Conservation (phyloP, 306 rosid genomes). For the Crotalaria pallida region DNA sequence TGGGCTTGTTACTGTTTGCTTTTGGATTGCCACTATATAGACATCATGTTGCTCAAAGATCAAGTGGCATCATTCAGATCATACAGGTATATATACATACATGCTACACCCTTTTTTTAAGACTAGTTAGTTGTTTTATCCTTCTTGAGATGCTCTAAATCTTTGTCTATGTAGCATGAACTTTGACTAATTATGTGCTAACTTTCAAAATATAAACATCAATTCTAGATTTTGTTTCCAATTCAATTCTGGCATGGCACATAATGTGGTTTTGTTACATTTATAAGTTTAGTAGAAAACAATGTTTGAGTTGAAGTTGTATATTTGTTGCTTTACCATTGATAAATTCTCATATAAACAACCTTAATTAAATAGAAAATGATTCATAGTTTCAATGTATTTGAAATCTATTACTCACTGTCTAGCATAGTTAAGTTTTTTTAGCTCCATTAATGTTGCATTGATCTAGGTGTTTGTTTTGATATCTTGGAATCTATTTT, state of each 20-base stretch:
- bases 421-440: background rate
- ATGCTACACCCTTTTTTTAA: background rate
- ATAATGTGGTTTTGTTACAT: background rate
- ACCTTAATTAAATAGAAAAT: background rate
- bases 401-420: background rate
- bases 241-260: background rate
- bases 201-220: background rate
- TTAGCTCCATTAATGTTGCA: background rate
- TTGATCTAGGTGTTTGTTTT: background rate
- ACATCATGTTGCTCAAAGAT: constrained; percentile 41
- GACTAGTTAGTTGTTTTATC: background rate
- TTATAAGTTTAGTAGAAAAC: background rate
- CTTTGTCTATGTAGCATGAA: background rate
- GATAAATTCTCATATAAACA: background rate
- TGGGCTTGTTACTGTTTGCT: constrained; percentile 37
- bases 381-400: background rate
- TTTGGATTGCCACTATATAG: constrained; percentile 69
- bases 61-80: constrained; percentile 48
- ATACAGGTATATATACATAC: constrained; percentile 39
- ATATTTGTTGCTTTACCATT: background rate
- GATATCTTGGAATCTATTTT: background rate
- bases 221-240: background rate
- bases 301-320: background rate
- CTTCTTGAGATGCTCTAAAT: background rate
- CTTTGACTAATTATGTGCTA: background rate